phyloP scores from a whole-genome alignment of 208 protist species.

The Leishmania mexicana region DNA sequence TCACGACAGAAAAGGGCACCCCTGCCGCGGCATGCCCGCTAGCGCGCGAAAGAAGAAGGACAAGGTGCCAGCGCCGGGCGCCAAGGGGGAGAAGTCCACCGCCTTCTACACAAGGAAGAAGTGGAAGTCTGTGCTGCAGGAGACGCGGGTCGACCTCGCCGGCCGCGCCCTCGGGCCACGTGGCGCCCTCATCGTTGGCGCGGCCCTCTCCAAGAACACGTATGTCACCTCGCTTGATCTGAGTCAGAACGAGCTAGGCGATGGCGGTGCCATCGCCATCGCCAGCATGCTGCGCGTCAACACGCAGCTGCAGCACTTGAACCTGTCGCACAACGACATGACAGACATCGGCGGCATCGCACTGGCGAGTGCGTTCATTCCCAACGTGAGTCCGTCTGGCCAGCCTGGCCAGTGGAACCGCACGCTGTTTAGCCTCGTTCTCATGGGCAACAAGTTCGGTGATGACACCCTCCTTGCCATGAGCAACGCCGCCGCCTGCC shows the following conservation, averaged over 20 bases:
- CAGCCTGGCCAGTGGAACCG: conserved; percentile 88
- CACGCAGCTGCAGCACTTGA: conserved; percentile 60
- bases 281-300: conserved; percentile 74
- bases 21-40: background rate
- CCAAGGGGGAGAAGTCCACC: conserved; percentile 74
- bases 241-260: conserved; percentile 71
- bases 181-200: conserved; percentile 69
- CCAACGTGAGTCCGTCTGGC: conserved; percentile 75
- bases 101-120: conserved; percentile 81
- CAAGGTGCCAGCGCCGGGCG: conserved; percentile 79
- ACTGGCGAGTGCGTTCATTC: conserved; percentile 84
- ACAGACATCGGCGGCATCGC: conserved; percentile 86
- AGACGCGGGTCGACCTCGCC: conserved; percentile 52
- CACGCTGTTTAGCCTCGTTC: conserved; percentile 68
- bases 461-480: conserved; percentile 86
- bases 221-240: conserved; percentile 68
- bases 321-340: conserved; percentile 81
- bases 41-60: conserved; percentile 45
- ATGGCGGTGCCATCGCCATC: conserved; percentile 72
- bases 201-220: conserved; percentile 66
- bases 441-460: conserved; percentile 68
- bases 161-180: conserved; percentile 59
- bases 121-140: conserved; percentile 64
- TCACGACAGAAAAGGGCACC: background rate
- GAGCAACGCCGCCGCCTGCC: conserved; percentile 85